Percentiles rank a stretch among this genome's conserved stretches.
phyloP scores from a whole-genome alignment of 2,329 filamentous ascomycete species.

The Arachnomyces sp. region DNA sequence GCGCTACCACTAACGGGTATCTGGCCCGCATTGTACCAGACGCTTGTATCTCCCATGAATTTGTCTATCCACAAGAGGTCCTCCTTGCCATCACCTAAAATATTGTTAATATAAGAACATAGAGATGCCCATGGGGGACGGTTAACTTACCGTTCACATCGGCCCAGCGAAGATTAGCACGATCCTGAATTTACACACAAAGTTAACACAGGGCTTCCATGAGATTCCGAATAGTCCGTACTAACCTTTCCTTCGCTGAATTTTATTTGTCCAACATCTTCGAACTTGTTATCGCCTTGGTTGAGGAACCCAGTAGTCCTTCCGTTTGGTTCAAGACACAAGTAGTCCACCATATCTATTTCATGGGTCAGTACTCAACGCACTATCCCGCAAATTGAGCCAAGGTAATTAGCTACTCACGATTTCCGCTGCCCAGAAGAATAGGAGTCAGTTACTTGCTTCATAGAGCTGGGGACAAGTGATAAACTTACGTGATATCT shows the following conservation, averaged over 20 bases:
- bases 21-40: neutral
- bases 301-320: constrained; percentile 19
- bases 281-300: constrained; percentile 4
- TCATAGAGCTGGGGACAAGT: too few species aligned
- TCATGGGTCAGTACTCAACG: constrained; percentile 28
- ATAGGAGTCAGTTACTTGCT: too few species aligned
- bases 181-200: constrained; percentile 17
- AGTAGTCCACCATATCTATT: constrained; percentile 26
- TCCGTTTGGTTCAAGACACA: constrained; percentile 26
- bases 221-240: constrained; percentile 18
- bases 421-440: constrained; percentile 17
- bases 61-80: constrained; percentile 1
- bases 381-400: constrained; percentile 14
- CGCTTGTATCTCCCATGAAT: neutral
- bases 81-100: neutral
- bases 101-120: neutral
- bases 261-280: too few species aligned
- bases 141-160: constrained; percentile 28
- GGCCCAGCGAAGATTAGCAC: constrained; percentile 29
- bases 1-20: constrained; percentile 1
- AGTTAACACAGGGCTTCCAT: constrained; percentile 13
- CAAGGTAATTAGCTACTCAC: too few species aligned
- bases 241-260: too few species aligned
- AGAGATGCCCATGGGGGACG: too few species aligned
- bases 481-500: too few species aligned